Conservation (phyloP, 352 stramenopile genomes). For the Globisporangium nunn region DNA sequence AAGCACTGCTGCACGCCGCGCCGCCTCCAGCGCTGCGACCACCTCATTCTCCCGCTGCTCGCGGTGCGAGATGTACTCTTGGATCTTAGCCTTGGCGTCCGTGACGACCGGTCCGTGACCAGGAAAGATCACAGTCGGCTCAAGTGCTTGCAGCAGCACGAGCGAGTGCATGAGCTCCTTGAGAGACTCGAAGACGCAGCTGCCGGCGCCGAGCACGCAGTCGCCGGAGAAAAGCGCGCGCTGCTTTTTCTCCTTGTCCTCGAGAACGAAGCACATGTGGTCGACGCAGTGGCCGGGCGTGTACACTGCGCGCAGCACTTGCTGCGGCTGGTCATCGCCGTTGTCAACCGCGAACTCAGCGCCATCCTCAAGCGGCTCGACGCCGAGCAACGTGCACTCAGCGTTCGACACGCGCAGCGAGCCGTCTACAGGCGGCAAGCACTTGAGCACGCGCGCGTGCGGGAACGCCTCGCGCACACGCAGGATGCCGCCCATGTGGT, state of each 20-base stretch:
- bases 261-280: slow-evolving; percentile 74
- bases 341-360: slow-evolving; percentile 28
- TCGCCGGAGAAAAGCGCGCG: slow-evolving; percentile 75
- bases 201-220: slow-evolving; percentile 79
- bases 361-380: slow-evolving; percentile 31
- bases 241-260: slow-evolving; percentile 3
- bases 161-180: slow-evolving; percentile 73
- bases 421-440: slow-evolving; percentile 30
- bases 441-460: slow-evolving; percentile 62
- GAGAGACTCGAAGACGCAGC: slow-evolving; percentile 83
- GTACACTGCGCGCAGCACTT: slow-evolving; percentile 47
- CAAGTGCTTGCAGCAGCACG: slow-evolving; percentile 27
- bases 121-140: slow-evolving; percentile 54
- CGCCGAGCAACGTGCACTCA: slow-evolving; percentile 37
- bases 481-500: slow-evolving; percentile 85
- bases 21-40: slow-evolving; percentile 26
- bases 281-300: slow-evolving; percentile 84
- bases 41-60: slow-evolving; percentile 66
- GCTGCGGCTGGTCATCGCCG: background rate
- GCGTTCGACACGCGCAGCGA: slow-evolving; percentile 39
- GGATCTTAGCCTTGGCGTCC: slow-evolving; percentile 58
- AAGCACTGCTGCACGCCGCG: background rate
- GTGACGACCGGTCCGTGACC: slow-evolving; percentile 65
- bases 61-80: slow-evolving; percentile 73
- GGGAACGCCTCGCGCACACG: slow-evolving; percentile 47